Evolutionary conservation across 352 stramenopile genomes (phyloP), one percentile per base, ranked within the genome.

Genomic region (Phytophthora boehmeriae): DNA sequence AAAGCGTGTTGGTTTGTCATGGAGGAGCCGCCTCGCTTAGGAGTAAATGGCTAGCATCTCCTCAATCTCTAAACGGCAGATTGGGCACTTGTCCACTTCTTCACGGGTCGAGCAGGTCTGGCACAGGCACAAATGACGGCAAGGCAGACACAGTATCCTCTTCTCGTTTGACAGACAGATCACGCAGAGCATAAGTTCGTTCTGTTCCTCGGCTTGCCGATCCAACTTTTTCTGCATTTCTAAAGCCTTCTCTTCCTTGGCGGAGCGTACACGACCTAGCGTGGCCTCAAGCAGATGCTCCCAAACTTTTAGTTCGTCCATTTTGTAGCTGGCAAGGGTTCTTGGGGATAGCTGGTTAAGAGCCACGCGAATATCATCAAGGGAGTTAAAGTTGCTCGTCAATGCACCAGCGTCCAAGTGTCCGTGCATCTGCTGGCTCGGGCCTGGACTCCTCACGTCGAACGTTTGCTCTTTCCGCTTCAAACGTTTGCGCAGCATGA

Each of bases 161-260:
- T 95, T 95, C 20, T 93, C 85, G 44, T 81, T 88, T 16, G 83
- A 73, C 28, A 95, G 63, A 28, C 87, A 95, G 35, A 95, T 89
- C 36, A 95, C 87, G 54, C 87, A 95, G 13, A 93, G 78, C 66
- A 94, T 95, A 55, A 92, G 78, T 59, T 95, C 87, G 25, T 93
- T 78, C 43, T 92, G 80, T 30, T 89, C 81, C 36, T 91, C 85
- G 4, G 89, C 73, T 46, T 92, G 83, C 3, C 84, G 77, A 34
- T 91, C 87, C 8, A 95, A 63, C 28, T 80, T 82, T 59, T 92
- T 83, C 54, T 93, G 83, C 54, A 90, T 68, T 55, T 92, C 85
- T 0, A 89, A 19, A 2, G 86, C 86, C 53, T 88, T 91, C 41
- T 91, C 83, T 46, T 95, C 87, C 46, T 86, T 89, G 13, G 69